phyloP scores from a whole-genome alignment of 2,329 filamentous ascomycete species.

The Fusarium sulawesiense region DNA sequence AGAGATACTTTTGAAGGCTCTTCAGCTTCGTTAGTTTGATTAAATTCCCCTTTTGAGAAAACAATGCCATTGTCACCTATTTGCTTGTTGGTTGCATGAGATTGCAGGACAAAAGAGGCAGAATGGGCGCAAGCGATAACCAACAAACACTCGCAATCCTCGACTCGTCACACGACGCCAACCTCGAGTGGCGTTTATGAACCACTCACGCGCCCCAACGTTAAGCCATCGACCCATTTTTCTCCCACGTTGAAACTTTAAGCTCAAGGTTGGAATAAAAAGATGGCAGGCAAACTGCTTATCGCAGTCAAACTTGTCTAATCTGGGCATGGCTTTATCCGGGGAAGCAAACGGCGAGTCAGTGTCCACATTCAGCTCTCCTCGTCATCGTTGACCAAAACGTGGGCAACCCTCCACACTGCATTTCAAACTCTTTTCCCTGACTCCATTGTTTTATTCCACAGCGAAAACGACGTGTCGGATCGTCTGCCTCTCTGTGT shows the following conservation, averaged over 20 bases:
- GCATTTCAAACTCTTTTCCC: not conserved
- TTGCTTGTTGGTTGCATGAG: not conserved
- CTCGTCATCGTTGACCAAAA: not conserved
- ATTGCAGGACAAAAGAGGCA: not conserved
- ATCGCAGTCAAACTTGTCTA: not conserved
- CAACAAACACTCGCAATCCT: not conserved
- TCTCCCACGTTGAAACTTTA: not conserved
- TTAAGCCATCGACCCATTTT: not conserved
- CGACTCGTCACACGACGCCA: not conserved
- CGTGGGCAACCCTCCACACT: not conserved
- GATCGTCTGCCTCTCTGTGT: not conserved
- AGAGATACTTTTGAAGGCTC: not conserved
- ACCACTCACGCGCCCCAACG: not conserved
- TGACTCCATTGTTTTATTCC: not conserved
- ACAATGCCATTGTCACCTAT: not conserved
- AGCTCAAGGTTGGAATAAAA: not conserved
- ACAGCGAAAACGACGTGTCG: not conserved
- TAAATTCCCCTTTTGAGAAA: not conserved
- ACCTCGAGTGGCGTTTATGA: not conserved
- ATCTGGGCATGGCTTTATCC: not conserved
- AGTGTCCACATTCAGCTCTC: not conserved
- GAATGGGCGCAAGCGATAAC: not conserved
- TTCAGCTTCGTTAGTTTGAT: not conserved
- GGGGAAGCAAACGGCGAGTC: conserved; percentile 7
- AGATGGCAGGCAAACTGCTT: not conserved